Evolutionary conservation across 352 stramenopile genomes (phyloP).

Genomic region (Phytopythium mirpurense): DNA sequence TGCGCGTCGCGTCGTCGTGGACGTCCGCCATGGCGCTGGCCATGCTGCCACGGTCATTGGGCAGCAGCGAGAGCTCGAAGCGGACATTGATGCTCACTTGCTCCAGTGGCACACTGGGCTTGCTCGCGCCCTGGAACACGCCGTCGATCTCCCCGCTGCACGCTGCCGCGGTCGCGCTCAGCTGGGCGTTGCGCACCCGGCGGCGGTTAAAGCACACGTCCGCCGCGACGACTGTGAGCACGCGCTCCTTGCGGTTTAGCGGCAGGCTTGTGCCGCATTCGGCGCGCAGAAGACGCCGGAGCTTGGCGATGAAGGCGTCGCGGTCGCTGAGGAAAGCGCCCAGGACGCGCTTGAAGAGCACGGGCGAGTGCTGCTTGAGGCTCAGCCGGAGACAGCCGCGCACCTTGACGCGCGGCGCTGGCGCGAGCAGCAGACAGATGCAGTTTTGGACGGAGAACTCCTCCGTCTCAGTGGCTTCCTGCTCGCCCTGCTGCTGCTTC

Average conservation of each 20-base stretch:
- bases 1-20: slow-evolving; percentile 20
- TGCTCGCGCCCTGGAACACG: slow-evolving; percentile 5
- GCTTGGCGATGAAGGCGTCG: slow-evolving; percentile 11
- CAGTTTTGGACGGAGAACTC: slow-evolving; percentile 31
- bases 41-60: slow-evolving; percentile 36
- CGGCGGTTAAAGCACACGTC: slow-evolving; percentile 23
- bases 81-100: slow-evolving; percentile 21
- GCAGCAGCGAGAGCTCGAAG: slow-evolving; percentile 36
- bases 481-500: neutral
- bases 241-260: slow-evolving; percentile 34
- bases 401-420: slow-evolving; percentile 35
- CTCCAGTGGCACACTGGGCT: slow-evolving; percentile 10
- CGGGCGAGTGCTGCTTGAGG: slow-evolving; percentile 11
- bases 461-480: neutral
- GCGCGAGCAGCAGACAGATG: slow-evolving; percentile 44
- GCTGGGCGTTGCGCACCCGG: slow-evolving; percentile 10
- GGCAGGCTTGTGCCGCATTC: slow-evolving; percentile 26
- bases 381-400: slow-evolving; percentile 27
- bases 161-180: slow-evolving; percentile 14
- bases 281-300: slow-evolving; percentile 37
- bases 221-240: slow-evolving; percentile 27
- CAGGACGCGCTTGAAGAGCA: slow-evolving; percentile 33
- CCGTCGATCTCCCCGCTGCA: slow-evolving; percentile 9
- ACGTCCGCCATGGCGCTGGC: slow-evolving; percentile 24
- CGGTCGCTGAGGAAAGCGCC: slow-evolving; percentile 11